Conservation (phyloP, 75 land plant species). For the Pinus albicaulis region DNA sequence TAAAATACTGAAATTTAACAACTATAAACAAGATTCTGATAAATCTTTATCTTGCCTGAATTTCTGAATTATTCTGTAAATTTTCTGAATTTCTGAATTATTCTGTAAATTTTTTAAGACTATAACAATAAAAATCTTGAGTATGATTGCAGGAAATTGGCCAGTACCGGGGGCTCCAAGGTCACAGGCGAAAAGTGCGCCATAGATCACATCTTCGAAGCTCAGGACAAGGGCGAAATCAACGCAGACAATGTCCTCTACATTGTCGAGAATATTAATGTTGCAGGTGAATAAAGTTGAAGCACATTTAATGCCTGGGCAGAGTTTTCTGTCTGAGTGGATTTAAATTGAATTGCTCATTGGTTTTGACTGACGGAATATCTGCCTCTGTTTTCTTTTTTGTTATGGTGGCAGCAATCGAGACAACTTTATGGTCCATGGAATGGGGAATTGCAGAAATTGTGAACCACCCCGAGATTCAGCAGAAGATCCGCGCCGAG, state of each 20-base stretch:
- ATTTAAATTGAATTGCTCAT: neutral
- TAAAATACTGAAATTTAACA: no score
- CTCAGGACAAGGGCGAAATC: conserved; percentile 79
- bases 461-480: conserved; percentile 90
- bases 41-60: no score
- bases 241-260: conserved; percentile 80
- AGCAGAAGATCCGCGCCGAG: conserved; percentile 59
- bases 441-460: conserved; percentile 97
- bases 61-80: no score
- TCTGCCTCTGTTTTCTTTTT: neutral
- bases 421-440: conserved; percentile 94
- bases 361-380: no score
- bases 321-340: no score
- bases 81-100: no score
- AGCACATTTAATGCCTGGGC: neutral
- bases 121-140: neutral
- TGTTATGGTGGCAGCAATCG: conserved; percentile 29
- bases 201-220: conserved; percentile 80
- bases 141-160: conserved; percentile 27
- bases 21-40: no score
- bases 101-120: no score
- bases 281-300: conserved; percentile 44
- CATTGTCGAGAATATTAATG: conserved; percentile 95
- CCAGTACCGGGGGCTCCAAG: conserved; percentile 13
- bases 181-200: conserved; percentile 49